Base-by-base conservation (phyloP, 1,284 basidiomycete species). In the Naganishia cerealis region DNA sequence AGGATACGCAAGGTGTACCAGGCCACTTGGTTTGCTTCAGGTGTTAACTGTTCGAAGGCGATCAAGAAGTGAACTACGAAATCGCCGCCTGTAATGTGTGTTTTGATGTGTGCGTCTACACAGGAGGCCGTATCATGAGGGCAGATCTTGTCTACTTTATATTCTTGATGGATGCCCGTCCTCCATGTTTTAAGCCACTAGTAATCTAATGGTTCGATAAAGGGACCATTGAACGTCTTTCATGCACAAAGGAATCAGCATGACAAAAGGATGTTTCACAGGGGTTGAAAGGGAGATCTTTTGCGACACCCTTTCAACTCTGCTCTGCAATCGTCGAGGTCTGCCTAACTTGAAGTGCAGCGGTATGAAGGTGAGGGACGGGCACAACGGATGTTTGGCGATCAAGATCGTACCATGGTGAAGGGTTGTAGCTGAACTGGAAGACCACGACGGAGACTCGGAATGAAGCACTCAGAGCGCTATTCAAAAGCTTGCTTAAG, bases 261-360 rank as follows among this genome's bases (percentile, higher is more conserved):
- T 10, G 18, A 63, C 61, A 63, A 63, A 63, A 63, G 61, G 61
- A 63, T 38, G 38, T 63, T 52, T 54, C 50, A 42, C 13, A 38
- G 26, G 50, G 21, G 24, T n/a, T 54, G 36, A 53, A 63, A 63
- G 50, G 61, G 61, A 54, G 39, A 38, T 5, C 38, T 10, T n/a
- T 12, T 53, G 29, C 50, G 33, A 42, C 50, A 40, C 61, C 61
- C 50, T 63, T 54, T 63, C 38, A 62, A 58, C 39, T 13, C 10
- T 21, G 21, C 46, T 48, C 21, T 50, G 46, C 21, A 21, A n/a
- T 10, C 46, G n/a, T 24, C 46, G 13, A 50, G 10, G 21, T 10
- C n/a, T n/a, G 21, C 5, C 13, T 9, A 24, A 50, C 6, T 6
- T 33, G 6, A 6, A 33, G 6, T 33, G 29, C 29, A 33, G 29